These are phyloP conservation scores for Kwoniella mangroviensis DNA, from an alignment of 768 basidiomycete genomes.

Conservation along the genomic window DNA sequence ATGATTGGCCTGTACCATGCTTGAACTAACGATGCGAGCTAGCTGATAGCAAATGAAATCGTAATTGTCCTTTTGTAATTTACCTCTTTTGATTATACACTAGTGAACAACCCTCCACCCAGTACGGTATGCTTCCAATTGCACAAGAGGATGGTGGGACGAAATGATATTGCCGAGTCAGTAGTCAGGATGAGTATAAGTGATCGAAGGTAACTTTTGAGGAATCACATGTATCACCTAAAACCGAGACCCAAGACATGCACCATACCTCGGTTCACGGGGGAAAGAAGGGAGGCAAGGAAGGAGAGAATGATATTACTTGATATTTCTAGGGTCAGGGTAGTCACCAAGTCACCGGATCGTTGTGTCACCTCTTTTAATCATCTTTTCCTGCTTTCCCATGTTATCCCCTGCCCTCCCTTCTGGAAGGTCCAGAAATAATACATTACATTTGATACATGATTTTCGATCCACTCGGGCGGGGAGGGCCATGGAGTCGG, in stretches of 20 bases:
- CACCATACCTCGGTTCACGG: conserved; percentile 3
- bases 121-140: background rate
- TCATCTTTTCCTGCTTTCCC: background rate
- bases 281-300: background rate
- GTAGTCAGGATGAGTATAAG: no score
- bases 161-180: no score
- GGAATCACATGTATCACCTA: no score
- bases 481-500: conserved; percentile 1
- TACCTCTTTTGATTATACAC: background rate
- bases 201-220: no score
- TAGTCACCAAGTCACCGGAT: conserved; percentile 16
- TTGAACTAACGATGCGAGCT: background rate
- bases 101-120: background rate
- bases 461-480: background rate
- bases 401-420: background rate
- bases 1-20: no score
- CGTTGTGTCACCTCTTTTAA: background rate
- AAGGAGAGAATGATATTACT: background rate
- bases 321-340: conserved; percentile 1
- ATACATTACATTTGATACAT: background rate
- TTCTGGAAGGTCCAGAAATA: background rate
- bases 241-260: background rate
- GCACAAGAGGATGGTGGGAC: background rate
- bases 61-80: background rate
- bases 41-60: background rate